phyloP scores from a whole-genome alignment of 2,329 filamentous ascomycete species.

The Sporothrix phasma region DNA sequence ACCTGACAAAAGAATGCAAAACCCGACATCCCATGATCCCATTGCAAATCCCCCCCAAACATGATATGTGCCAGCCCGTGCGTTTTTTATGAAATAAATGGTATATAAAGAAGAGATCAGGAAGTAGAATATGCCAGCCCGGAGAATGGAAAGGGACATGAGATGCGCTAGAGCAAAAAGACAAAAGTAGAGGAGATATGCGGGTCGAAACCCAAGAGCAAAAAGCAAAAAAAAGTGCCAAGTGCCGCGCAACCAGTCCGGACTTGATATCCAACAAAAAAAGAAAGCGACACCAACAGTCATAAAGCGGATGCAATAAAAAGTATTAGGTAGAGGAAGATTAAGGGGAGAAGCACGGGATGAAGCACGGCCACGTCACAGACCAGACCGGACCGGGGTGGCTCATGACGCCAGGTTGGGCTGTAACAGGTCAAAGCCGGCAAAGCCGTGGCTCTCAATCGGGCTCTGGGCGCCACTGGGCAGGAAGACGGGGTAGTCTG shows the following conservation, averaged over 20 bases:
- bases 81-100: slow-evolving; percentile 6
- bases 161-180: background rate
- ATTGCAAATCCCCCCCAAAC: background rate
- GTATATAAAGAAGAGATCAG: background rate
- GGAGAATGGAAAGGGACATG: background rate
- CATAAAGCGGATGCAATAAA: too few relatives aligned
- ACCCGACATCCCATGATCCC: background rate
- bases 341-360: background rate
- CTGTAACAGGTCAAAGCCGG: background rate
- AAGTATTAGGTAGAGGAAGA: background rate
- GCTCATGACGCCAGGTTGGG: background rate
- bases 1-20: background rate
- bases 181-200: background rate
- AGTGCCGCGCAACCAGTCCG: background rate
- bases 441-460: background rate
- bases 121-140: background rate
- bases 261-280: background rate
- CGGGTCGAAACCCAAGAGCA: background rate
- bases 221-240: background rate
- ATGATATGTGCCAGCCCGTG: background rate
- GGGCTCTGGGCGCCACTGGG: slow-evolving; percentile 5
- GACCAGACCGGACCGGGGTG: too few relatives aligned
- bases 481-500: background rate
- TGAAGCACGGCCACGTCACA: background rate
- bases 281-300: background rate